Percentiles rank a stretch among this genome's conserved stretches.
Conservation (phyloP, 106 monocot genomes). For the Vanilla planifolia region DNA sequence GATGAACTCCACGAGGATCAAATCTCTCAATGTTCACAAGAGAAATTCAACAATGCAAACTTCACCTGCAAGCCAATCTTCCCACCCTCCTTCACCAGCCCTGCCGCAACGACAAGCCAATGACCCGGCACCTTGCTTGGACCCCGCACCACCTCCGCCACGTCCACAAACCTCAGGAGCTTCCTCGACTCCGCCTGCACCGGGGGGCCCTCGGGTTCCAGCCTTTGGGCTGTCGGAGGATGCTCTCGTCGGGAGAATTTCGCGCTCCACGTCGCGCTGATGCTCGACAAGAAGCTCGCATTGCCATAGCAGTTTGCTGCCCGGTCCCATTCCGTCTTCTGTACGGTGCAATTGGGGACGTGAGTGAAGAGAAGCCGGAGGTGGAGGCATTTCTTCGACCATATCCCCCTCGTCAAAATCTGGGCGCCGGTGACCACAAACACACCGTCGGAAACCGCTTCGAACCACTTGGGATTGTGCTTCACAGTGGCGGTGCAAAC, state of each 20-base stretch:
- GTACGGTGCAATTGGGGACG: constrained; percentile 58
- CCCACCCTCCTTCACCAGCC: constrained; percentile 66
- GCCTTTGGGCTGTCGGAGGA: constrained; percentile 18
- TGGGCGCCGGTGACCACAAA: constrained; percentile 88
- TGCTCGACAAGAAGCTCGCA: constrained; percentile 54
- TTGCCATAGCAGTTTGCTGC: constrained; percentile 43
- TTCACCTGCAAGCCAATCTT: constrained; percentile 82
- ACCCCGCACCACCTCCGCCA: constrained; percentile 65
- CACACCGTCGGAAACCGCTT: constrained; percentile 38
- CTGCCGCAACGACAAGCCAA: constrained; percentile 82
- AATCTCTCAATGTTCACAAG: background rate
- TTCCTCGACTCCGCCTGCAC: constrained; percentile 60
- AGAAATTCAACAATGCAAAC: constrained; percentile 68
- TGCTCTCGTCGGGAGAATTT: constrained; percentile 54
- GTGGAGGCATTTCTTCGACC: constrained; percentile 67
- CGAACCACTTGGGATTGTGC: constrained; percentile 65
- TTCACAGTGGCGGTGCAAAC: constrained; percentile 59
- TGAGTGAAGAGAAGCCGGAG: constrained; percentile 64
- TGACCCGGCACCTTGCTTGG: constrained; percentile 76
- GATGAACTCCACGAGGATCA: no score
- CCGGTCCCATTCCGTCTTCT: constrained; percentile 39
- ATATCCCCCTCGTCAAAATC: constrained; percentile 58
- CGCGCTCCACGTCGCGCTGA: constrained; percentile 70
- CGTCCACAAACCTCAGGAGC: constrained; percentile 67
- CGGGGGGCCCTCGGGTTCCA: constrained; percentile 71